These are phyloP conservation scores for Pseudocercospora eumusae DNA, from an alignment of 2,329 filamentous ascomycete species.

Conservation along the genomic window DNA sequence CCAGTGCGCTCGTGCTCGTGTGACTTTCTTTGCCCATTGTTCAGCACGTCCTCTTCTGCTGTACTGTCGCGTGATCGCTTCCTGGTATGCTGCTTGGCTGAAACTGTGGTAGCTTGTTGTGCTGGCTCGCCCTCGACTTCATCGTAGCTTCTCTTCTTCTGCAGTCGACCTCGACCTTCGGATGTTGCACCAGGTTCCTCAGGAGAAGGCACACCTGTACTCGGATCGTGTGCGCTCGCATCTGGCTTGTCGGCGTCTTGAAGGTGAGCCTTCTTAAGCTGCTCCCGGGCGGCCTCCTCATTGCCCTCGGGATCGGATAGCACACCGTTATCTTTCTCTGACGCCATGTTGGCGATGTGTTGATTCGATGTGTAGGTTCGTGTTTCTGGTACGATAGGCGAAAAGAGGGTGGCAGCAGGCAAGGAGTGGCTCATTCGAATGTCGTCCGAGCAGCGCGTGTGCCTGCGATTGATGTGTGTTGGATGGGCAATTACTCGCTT, in stretches of 20 bases:
- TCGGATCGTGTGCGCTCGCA: slow-evolving; percentile 6
- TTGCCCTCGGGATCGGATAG: slow-evolving; percentile 49
- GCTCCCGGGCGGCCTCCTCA: slow-evolving; percentile 61
- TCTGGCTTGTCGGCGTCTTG: slow-evolving; percentile 35
- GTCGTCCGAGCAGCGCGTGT: not conserved
- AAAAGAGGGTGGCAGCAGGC: not conserved
- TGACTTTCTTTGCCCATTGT: slow-evolving; percentile 39
- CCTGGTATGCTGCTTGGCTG: slow-evolving; percentile 45
- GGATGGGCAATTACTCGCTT: slow-evolving; percentile 8
- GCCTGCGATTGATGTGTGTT: not conserved
- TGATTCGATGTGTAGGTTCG: not conserved
- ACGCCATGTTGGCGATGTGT: slow-evolving; percentile 30
- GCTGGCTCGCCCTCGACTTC: slow-evolving; percentile 45
- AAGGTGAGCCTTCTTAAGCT: slow-evolving; percentile 64
- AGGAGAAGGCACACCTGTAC: slow-evolving; percentile 19
- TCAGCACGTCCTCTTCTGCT: slow-evolving; percentile 38
- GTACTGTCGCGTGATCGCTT: slow-evolving; percentile 52
- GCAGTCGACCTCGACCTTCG: slow-evolving; percentile 37
- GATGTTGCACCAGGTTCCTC: slow-evolving; percentile 29
- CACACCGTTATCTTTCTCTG: slow-evolving; percentile 27
- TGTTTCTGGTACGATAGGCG: not conserved
- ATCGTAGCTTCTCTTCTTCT: slow-evolving; percentile 51
- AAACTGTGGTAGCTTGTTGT: slow-evolving; percentile 38
- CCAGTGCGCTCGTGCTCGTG: slow-evolving; percentile 35
- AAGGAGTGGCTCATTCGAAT: not conserved